phyloP scores from a whole-genome alignment of 208 protist genomes.

The Trypanosoma avium region DNA sequence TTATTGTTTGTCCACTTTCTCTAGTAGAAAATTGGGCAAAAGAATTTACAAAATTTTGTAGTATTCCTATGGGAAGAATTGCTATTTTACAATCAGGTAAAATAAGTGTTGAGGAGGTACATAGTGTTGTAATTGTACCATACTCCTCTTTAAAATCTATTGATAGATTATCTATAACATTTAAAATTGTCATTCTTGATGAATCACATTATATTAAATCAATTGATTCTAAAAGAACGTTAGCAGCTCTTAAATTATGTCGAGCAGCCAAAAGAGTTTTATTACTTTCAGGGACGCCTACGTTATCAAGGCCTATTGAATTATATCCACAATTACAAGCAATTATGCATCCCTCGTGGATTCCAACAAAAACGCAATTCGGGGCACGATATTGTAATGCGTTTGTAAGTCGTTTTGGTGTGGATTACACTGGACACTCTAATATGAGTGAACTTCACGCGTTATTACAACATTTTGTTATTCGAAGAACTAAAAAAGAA shows the following conservation, averaged over 20 bases:
- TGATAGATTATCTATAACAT: conserved; percentile 38
- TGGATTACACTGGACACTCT: conserved; percentile 74
- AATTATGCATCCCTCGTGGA: conserved; percentile 48
- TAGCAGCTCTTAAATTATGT: conserved; percentile 81
- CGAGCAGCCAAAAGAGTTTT: conserved; percentile 67
- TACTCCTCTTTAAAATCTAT: conserved; percentile 82
- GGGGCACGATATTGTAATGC: conserved; percentile 94
- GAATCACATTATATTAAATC: conserved; percentile 96
- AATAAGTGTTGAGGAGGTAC: conserved; percentile 32
- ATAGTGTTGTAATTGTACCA: conserved; percentile 79
- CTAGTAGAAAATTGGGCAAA: conserved; percentile 92
- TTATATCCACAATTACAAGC: conserved; percentile 93
- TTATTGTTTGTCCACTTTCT: conserved; percentile 92
- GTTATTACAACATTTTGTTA: conserved; percentile 89
- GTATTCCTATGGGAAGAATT: conserved; percentile 75
- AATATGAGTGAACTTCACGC: conserved; percentile 92
- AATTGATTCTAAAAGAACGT: conserved; percentile 74
- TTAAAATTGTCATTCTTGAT: conserved; percentile 93
- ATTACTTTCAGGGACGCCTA: conserved; percentile 93
- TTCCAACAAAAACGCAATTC: conserved; percentile 82
- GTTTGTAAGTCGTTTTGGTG: conserved; percentile 69
- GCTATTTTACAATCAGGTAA: conserved; percentile 64
- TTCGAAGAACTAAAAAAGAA: conserved; percentile 93
- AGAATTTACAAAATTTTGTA: conserved; percentile 87
- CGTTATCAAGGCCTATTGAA: conserved; percentile 94